Base-by-base conservation (phyloP, 352 stramenopile genomes). In the Phytophthora ohioensis region DNA sequence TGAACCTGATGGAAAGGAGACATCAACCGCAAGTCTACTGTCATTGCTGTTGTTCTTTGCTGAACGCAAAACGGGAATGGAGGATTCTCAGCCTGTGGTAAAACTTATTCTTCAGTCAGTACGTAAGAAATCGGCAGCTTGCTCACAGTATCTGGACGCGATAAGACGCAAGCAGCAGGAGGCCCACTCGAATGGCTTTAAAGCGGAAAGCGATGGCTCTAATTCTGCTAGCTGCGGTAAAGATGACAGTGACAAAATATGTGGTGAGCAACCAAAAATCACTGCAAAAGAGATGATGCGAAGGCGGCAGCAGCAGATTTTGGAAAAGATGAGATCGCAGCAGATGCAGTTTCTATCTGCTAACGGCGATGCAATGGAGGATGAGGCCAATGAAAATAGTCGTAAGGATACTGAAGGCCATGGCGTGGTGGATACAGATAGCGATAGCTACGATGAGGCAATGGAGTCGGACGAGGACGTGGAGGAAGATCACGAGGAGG, bases 281-380 rank as follows among this genome's bases (percentile, higher is more conserved):
- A 76, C 61, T 17, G 80, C 80, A 15, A 91, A 88, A 55, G 86
- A 92, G 34, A 78, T 82, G 75, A 90, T 91, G 79, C 73, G 70
- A 32, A 64, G 51, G 15, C 76, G 87, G 10, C 88, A 95, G 48
- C 80, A 92, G 47, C 73, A 84, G 55, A 91, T 95, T 41, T 48
- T 95, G 27, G 83, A 84, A 27, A 83, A 77, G 46, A 91, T 95
- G 82, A 78, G 83, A 10, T 85, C 78, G 1, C 82, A 94, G 47
- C 88, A 95, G 64, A 84, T 84, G 71, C 78, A 91, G 57, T 95
- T 93, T 58, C 57, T 91, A 27, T 85, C 76, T 34, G 78, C 82
- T 2, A 82, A 87, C n/a, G 58, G 53, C 12, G 71, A 84, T 7
- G 13, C 52, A 13, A 51, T 79, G 15, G 57, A 67, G 38, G 49